Evolutionary conservation across 2,329 filamentous ascomycete genomes (phyloP).

Genomic region (Aureobasidium sp.): DNA sequence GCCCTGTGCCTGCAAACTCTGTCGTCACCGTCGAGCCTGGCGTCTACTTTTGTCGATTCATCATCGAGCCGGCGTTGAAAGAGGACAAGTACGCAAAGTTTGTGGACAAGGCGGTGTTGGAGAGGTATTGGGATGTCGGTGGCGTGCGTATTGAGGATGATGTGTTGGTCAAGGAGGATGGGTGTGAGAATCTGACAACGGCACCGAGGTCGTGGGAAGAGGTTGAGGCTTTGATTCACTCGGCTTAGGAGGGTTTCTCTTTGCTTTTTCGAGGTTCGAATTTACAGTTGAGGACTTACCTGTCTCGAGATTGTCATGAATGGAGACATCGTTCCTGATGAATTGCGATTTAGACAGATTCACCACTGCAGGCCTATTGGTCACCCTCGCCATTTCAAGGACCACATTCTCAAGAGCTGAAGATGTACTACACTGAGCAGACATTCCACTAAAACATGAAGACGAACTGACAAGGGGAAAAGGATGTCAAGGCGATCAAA

Average conservation of each 20-base stretch:
- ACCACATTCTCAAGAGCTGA: too few relatives aligned
- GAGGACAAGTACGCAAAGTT: constrained; percentile 53
- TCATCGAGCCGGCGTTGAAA: constrained; percentile 63
- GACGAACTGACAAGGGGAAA: too few relatives aligned
- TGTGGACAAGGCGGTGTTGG: constrained; percentile 59
- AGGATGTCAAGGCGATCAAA: too few relatives aligned
- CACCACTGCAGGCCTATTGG: too few relatives aligned
- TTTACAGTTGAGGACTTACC: too few relatives aligned
- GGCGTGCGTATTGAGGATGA: constrained; percentile 90
- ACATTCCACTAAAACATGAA: too few relatives aligned
- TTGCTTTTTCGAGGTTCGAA: too few relatives aligned
- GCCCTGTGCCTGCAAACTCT: constrained; percentile 65
- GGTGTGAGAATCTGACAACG: constrained; percentile 79
- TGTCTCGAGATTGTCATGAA: too few relatives aligned
- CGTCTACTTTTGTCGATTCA: constrained; percentile 68
- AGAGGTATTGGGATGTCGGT: constrained; percentile 68
- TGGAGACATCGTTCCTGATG: too few relatives aligned
- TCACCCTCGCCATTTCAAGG: too few relatives aligned
- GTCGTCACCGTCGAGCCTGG: constrained; percentile 96
- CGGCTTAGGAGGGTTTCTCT: not conserved
- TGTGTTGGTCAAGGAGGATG: constrained; percentile 68
- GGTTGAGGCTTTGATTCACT: constrained; percentile 22
- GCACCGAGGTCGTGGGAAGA: constrained; percentile 53
- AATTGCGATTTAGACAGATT: too few relatives aligned
- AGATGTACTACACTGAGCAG: too few relatives aligned